Evolutionary conservation across 2,329 filamentous ascomycete genomes (phyloP).

Genomic region (Daldinia eschscholtzii): DNA sequence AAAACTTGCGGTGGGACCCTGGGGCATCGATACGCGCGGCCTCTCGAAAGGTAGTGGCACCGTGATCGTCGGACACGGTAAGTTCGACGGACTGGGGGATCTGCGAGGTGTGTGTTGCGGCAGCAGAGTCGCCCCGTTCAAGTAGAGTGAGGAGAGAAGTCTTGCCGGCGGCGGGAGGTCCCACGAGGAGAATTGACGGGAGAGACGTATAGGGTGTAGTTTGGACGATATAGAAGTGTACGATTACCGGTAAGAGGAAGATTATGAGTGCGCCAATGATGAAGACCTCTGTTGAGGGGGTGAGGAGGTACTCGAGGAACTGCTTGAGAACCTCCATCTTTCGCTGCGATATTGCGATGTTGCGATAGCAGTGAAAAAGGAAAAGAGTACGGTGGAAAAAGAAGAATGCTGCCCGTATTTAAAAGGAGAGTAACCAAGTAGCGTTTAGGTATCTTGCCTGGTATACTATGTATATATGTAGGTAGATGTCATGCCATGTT

Average conservation of each 20-base stretch:
- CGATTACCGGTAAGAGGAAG: conserved; percentile 78
- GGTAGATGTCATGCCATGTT: conserved; percentile 10
- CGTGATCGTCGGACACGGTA: conserved; percentile 62
- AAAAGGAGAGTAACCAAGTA: conserved; percentile 15
- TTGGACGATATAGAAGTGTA: conserved; percentile 81
- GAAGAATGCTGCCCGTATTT: background rate
- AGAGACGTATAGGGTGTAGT: conserved; percentile 74
- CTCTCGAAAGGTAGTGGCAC: conserved; percentile 61
- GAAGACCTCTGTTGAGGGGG: conserved; percentile 72
- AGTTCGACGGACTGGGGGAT: conserved; percentile 65
- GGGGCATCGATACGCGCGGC: conserved; percentile 68
- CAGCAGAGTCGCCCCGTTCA: conserved; percentile 64
- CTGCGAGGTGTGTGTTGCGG: conserved; percentile 69
- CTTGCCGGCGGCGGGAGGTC: conserved; percentile 87
- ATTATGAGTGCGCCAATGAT: conserved; percentile 77
- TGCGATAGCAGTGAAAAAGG: conserved; percentile 2
- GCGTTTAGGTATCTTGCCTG: background rate
- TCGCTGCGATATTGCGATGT: conserved; percentile 1
- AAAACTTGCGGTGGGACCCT: conserved; percentile 74
- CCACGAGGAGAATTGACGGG: conserved; percentile 83
- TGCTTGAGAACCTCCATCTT: conserved; percentile 56
- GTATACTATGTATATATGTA: background rate
- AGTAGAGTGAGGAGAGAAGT: conserved; percentile 85
- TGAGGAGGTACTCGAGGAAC: conserved; percentile 67
- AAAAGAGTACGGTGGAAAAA: conserved; percentile 15